Base-by-base conservation (phyloP, 805 yeast genomes). In the Barnettozyma californica region DNA sequence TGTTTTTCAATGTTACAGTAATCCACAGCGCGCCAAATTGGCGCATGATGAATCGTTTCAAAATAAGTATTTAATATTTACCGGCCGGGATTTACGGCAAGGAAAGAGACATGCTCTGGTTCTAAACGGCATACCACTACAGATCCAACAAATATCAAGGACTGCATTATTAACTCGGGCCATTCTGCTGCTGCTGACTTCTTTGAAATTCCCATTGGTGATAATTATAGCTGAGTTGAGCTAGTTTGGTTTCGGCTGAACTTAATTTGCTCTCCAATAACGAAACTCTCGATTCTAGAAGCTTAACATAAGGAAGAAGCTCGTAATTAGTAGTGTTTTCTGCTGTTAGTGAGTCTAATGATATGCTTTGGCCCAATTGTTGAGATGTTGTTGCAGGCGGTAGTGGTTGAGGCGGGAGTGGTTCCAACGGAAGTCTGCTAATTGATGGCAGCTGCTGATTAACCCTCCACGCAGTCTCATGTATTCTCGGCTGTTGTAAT, bases 281-380 rank as follows among this genome's bases (percentile, higher is more conserved):
- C 1, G 57, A 46, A 10, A 59, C 47, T 23, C 62, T 48, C 2
- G 56, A 48, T 43, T 60, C 64, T 8, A 60, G 42, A 16, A 56
- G 36, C 35, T 56, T 58, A 2, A 60, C 55, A 43, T 60, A 58
- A 0, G 53, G 56, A 19, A 57, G 29, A 10, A 58, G 31, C 19
- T 49, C 55, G 14, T 39, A n/a, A 20, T 49, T 43, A 34, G 38
- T 48, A 9, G 41, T 38, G 23, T 29, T 48, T 26, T 48, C 48
- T 11, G 46, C 19, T 13, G 21, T 38, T 18, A 37, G 45, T 8
- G 40, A 27, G 11, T 48, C 48, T 11, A 38, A 42, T n/a, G 46
- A 21, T 6, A 26, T 36, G 9, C 19, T 25, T 9, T 45, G 47
- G 18, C 29, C 33, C 33, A 29, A 29, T 8, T 29, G 33, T 5